Conservation (phyloP, 371 early-diverging fungal genomes). For the Entomophthora muscae region DNA sequence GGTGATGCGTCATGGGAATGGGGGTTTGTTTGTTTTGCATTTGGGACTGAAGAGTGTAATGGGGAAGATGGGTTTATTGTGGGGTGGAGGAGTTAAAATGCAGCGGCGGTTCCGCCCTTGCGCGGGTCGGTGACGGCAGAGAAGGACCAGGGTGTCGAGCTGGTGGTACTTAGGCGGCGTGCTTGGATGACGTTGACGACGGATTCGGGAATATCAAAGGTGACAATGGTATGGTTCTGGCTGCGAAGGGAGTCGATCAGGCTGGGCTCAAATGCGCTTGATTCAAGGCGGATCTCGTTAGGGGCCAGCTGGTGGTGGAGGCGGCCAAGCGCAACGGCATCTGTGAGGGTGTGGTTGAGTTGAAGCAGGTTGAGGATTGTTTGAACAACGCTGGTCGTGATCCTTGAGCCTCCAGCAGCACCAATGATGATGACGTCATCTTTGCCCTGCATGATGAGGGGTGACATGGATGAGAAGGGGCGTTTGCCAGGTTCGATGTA, state of each 20-base stretch:
- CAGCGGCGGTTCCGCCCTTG: constrained; percentile 6
- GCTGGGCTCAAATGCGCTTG: background rate
- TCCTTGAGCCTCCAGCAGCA: constrained; percentile 89
- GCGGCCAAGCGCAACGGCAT: constrained; percentile 64
- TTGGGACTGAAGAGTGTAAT: too few species aligned
- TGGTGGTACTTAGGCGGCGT: background rate
- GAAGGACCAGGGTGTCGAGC: background rate
- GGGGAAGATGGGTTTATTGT: too few species aligned
- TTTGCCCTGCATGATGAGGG: constrained; percentile 56
- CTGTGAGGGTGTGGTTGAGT: constrained; percentile 36
- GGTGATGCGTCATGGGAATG: too few species aligned
- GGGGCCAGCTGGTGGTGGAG: constrained; percentile 91
- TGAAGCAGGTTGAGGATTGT: constrained; percentile 56
- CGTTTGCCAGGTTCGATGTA: constrained; percentile 72
- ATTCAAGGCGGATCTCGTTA: constrained; percentile 23
- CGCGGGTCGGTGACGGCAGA: constrained; percentile 2
- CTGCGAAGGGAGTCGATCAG: background rate
- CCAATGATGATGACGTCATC: constrained; percentile 62
- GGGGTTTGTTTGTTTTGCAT: too few species aligned
- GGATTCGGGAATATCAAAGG: background rate
- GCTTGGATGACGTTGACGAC: background rate
- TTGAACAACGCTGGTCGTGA: constrained; percentile 71
- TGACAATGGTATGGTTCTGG: background rate
- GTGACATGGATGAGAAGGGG: constrained; percentile 81
- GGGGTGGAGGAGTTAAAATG: too few species aligned